Evolutionary conservation across 129 eudicot species (phyloP), one percentile per base, ranked within the genome.

Genomic region (Chrysanthemum makinoi): DNA sequence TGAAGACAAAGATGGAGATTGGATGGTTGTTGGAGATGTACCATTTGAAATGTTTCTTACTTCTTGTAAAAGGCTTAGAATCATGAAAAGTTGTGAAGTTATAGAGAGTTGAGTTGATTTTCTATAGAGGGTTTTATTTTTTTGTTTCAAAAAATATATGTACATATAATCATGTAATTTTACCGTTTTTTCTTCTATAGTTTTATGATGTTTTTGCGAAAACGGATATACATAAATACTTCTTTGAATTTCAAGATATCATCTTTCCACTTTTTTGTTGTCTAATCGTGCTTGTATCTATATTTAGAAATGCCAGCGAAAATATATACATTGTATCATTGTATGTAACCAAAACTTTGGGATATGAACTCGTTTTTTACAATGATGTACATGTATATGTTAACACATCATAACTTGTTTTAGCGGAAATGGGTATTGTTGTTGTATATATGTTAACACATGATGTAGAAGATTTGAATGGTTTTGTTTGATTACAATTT

Each of bases 21-120:
- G 95, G 97, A 90, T 90, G 97, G 71, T 90, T 57, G 97, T 85
- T 59, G 97, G 97, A 46, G 95, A 90, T 81, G 97, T 90, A 6
- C 95, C 97, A 70, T 90, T 89, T 89, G 95, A 90, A 18, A 87
- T 90, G 97, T 90, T 90, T 58, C 66, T 78, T 39, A 81, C 66
- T 20, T 87, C 95, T 73, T 91, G 97, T 78, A 83, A 35, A 68
- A 87, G 95, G 73, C 80, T 91, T 14, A 85, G 97, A 79, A 88
- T 91, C 83, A 91, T 88, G 86, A 91, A 86, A 76, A 86, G 84
- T 15, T 82, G 85, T 15, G 95, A 91, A 64, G 89, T 87, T 70
- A 76, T 77, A 19, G 72, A 77, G 72, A 53, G 72, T 77, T 77
- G 62, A 76, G 20, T 56, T n/a, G 26, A 20, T 47, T 14, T 50